These are phyloP conservation scores for Helicocarpus griseus DNA, from an alignment of 2,329 filamentous ascomycete genomes.

Conservation along the genomic window DNA sequence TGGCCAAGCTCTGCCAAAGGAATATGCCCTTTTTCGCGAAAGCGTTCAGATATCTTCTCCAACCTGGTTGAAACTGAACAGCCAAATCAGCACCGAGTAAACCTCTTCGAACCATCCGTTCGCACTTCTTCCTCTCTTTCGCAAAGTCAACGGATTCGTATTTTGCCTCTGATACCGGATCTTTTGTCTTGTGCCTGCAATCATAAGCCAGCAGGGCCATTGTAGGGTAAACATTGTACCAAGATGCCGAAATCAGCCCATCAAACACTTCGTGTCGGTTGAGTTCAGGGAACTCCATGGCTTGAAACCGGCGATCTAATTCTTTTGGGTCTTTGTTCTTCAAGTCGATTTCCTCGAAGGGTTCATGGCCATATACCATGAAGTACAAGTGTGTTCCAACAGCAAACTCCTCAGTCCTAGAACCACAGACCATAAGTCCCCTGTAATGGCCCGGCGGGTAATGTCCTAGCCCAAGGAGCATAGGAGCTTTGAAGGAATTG, in stretches of 20 bases:
- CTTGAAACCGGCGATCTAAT: slow-evolving; percentile 8
- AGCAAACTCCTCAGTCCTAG: slow-evolving; percentile 16
- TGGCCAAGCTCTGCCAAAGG: too few species aligned
- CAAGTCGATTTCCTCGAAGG: neutral
- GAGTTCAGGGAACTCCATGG: too few species aligned
- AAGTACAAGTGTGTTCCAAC: slow-evolving; percentile 15
- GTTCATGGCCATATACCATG: slow-evolving; percentile 15
- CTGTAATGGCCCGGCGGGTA: slow-evolving; percentile 12
- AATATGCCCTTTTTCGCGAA: too few species aligned
- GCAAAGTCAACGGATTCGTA: too few species aligned
- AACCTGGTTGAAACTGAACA: too few species aligned
- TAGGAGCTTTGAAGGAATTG: slow-evolving; percentile 9
- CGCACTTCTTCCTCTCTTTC: too few species aligned
- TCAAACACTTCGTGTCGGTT: too few species aligned
- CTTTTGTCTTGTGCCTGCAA: slow-evolving; percentile 9
- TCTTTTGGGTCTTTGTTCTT: neutral
- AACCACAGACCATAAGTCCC: slow-evolving; percentile 14
- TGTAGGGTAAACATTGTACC: too few species aligned
- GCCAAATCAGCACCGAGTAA: too few species aligned
- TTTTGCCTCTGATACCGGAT: neutral
- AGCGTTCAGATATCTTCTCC: too few species aligned
- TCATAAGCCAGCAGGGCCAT: slow-evolving; percentile 10
- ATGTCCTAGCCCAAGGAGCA: slow-evolving; percentile 10
- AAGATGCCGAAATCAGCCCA: too few species aligned
- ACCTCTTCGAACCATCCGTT: too few species aligned